Conservation (phyloP, 2,329 filamentous ascomycete genomes). For the Clarireedia monteithiana region DNA sequence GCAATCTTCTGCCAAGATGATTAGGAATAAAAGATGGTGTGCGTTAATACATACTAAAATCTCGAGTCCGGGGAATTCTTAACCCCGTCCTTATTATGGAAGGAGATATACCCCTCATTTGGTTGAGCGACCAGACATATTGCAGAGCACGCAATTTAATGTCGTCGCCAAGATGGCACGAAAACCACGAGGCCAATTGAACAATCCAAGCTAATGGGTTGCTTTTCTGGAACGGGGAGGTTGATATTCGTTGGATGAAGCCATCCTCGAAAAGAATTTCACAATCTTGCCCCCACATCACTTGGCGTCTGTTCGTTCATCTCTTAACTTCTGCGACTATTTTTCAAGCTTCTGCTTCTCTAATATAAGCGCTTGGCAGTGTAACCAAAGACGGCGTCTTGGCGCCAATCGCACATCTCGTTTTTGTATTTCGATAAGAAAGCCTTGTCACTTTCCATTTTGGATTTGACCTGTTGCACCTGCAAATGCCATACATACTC, state of each 20-base stretch:
- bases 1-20: neutral
- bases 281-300: neutral
- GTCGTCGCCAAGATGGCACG: conserved; percentile 1
- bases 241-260: conserved; percentile 3
- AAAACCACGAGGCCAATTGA: neutral
- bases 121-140: neutral
- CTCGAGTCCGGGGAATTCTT: neutral
- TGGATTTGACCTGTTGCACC: neutral
- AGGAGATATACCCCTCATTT: conserved; percentile 7
- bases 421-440: conserved; percentile 1
- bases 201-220: neutral
- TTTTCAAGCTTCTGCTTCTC: conserved; percentile 1
- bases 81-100: neutral
- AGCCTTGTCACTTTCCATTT: conserved; percentile 5
- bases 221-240: conserved; percentile 5
- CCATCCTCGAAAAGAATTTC: neutral
- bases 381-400: neutral
- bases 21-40: neutral
- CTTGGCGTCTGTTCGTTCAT: conserved; percentile 2
- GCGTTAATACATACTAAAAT: neutral
- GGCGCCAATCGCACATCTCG: neutral
- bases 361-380: conserved; percentile 4
- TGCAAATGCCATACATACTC: neutral
- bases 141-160: neutral
- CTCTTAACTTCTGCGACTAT: conserved; percentile 4